Percentiles rank a stretch among this genome's conserved stretches.
These are phyloP conservation scores for Diacronema lutheri DNA, from an alignment of 78 protist species.

Conservation along the genomic window DNA sequence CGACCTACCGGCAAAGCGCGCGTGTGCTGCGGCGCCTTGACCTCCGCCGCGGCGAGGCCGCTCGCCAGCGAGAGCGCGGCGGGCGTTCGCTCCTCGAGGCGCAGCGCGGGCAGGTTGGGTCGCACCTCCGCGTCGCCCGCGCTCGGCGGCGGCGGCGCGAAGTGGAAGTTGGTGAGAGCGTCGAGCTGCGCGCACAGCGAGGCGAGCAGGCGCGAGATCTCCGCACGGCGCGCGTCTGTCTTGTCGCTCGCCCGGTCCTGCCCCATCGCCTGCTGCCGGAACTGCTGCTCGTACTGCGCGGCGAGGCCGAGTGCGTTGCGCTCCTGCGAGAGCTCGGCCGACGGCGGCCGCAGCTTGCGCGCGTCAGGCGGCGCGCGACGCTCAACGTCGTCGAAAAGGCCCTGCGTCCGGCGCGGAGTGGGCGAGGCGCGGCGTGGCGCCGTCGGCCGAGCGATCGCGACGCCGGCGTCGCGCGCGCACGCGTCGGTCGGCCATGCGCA, in stretches of 20 bases:
- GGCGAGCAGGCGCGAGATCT: slow-evolving; percentile 5
- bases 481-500: no score
- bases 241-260: slow-evolving; percentile 33
- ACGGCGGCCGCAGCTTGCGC: not conserved
- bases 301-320: not conserved
- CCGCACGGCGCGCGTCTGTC: slow-evolving; percentile 26
- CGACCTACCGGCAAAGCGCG: no score
- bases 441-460: no score
- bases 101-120: slow-evolving; percentile 31
- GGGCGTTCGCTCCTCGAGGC: slow-evolving; percentile 61
- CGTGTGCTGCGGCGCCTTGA: no score
- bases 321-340: not conserved
- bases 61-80: slow-evolving; percentile 11
- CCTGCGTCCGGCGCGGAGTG: not conserved
- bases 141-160: slow-evolving; percentile 43
- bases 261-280: slow-evolving; percentile 39
- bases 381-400: not conserved
- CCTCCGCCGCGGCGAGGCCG: no score
- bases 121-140: slow-evolving; percentile 15
- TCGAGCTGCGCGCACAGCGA: slow-evolving; percentile 39
- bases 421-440: not conserved
- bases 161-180: slow-evolving; percentile 56
- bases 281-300: not conserved
- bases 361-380: not conserved
- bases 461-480: no score